Evolutionary conservation across 352 stramenopile species (phyloP).

Genomic region (Peronospora tabacina): DNA sequence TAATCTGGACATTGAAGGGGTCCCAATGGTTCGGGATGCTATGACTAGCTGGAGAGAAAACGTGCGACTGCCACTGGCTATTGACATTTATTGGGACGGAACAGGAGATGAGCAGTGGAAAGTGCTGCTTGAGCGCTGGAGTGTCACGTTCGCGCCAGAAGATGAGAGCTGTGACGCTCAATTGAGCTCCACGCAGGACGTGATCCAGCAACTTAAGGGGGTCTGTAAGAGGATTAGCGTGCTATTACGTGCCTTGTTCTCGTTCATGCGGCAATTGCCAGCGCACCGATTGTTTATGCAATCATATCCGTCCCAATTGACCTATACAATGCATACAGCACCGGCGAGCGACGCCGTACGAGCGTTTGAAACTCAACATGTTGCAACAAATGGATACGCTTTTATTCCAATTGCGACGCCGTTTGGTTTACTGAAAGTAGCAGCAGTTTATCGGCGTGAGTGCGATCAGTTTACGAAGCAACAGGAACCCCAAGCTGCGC

Average conservation of each 20-base stretch:
- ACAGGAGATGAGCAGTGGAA: constrained; percentile 24
- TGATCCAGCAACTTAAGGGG: constrained; percentile 75
- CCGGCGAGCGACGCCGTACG: constrained; percentile 16
- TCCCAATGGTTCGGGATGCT: constrained; percentile 51
- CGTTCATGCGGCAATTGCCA: constrained; percentile 68
- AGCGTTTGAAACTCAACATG: constrained; percentile 32
- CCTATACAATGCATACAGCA: constrained; percentile 47
- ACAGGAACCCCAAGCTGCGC: constrained; percentile 27
- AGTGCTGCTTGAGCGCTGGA: constrained; percentile 74
- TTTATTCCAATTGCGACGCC: constrained; percentile 73
- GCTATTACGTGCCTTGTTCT: constrained; percentile 60
- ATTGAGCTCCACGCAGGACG: constrained; percentile 39
- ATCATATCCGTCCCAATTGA: constrained; percentile 56
- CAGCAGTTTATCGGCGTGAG: constrained; percentile 55
- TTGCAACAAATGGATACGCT: constrained; percentile 54
- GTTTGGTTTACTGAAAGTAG: constrained; percentile 66
- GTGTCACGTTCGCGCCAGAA: constrained; percentile 33
- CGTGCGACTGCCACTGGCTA: constrained; percentile 52
- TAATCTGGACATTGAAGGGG: constrained; percentile 81
- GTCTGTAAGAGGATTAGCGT: constrained; percentile 76
- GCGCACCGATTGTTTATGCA: constrained; percentile 59
- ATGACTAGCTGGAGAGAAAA: constrained; percentile 68
- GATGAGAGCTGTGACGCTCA: constrained; percentile 12
- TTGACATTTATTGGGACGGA: constrained; percentile 62
- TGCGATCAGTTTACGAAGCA: constrained; percentile 39